Percentiles rank a stretch among this genome's conserved stretches.
Evolutionary conservation across 257 asterid species (phyloP).

Genomic region (Hygrophila difformis): DNA sequence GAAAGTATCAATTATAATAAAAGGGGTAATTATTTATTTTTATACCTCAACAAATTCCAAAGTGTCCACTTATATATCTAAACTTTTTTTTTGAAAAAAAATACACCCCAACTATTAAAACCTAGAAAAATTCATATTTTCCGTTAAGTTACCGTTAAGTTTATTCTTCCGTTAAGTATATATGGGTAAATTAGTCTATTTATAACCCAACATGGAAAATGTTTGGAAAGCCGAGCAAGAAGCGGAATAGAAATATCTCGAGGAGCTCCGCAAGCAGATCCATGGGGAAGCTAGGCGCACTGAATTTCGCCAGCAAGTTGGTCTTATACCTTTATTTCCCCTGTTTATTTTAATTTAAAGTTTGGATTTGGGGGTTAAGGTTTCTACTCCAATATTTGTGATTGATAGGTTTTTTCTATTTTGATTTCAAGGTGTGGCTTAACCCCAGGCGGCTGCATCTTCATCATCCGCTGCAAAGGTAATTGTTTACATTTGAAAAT

Average conservation of each 20-base stretch:
- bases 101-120: no score
- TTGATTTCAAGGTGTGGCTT: conserved; percentile 36
- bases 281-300: conserved; percentile 68
- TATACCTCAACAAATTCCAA: no score
- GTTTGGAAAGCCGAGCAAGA: conserved; percentile 99
- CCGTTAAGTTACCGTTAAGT: no score
- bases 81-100: no score
- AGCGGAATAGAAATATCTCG: conserved; percentile 82
- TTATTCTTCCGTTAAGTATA: no score
- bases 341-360: conserved; percentile 6
- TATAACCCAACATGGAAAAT: conserved; percentile 51
- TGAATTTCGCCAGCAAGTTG: conserved; percentile 90
- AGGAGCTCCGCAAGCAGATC: conserved; percentile 93
- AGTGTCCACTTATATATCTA: no score
- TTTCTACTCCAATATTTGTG: background rate
- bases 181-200: no score
- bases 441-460: conserved; percentile 35
- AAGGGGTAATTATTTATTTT: no score
- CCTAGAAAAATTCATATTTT: no score
- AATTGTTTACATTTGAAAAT: conserved; percentile 7
- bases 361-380: conserved; percentile 4
- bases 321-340: conserved; percentile 46
- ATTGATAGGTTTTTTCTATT: background rate
- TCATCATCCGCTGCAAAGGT: conserved; percentile 54
- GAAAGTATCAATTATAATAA: no score